A percentile compares a stretch with the other conserved stretches of the same genome.
phyloP scores from a whole-genome alignment of 805 yeast species.

The Clavispora carvajalis region DNA sequence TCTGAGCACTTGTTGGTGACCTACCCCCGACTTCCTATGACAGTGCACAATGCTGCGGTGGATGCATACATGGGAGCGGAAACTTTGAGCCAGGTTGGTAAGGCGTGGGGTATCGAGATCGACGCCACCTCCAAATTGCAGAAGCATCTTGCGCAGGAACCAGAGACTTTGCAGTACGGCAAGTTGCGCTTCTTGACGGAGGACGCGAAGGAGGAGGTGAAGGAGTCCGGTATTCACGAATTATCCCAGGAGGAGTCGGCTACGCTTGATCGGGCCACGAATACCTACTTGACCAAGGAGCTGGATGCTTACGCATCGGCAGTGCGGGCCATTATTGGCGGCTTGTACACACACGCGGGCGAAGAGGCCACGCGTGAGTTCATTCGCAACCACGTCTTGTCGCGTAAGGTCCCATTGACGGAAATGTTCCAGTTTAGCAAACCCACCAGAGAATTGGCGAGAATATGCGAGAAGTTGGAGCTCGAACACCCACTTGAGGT shows the following conservation, averaged over 20 bases:
- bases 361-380: conserved; percentile 60
- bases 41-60: conserved; percentile 68
- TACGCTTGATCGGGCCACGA: conserved; percentile 10
- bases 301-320: conserved; percentile 55
- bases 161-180: conserved; percentile 64
- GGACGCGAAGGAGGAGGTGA: conserved; percentile 22
- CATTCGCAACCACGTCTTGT: conserved; percentile 67
- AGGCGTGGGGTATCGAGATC: conserved; percentile 83
- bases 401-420: conserved; percentile 74
- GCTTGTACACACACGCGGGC: conserved; percentile 70
- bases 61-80: conserved; percentile 68
- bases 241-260: conserved; percentile 21
- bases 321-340: conserved; percentile 80
- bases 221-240: conserved; percentile 48
- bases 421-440: conserved; percentile 74
- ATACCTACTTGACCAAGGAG: conserved; percentile 31
- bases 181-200: conserved; percentile 50
- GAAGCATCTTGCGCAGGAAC: conserved; percentile 63
- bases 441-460: conserved; percentile 80
- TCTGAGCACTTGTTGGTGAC: conserved; percentile 66
- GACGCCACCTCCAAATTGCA: conserved; percentile 62
- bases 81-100: conserved; percentile 62
- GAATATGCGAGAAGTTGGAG: conserved; percentile 69
- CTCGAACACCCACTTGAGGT: conserved; percentile 67
- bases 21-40: conserved; percentile 87